Conservation (phyloP, 805 yeast species). For the Myxozyma melibiosi region DNA sequence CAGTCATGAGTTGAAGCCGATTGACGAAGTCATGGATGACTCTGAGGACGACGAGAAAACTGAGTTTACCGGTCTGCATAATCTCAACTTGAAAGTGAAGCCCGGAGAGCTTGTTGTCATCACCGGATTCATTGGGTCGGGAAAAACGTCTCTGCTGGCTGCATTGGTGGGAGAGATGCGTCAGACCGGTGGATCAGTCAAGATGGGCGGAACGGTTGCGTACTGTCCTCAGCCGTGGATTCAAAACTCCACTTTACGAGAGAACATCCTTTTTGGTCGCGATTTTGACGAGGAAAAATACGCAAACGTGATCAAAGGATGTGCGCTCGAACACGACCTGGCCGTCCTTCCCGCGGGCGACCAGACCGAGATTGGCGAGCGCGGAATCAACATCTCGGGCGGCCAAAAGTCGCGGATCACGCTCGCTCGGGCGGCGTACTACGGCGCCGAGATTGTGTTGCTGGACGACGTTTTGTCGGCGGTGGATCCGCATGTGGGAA, state of each 20-base stretch:
- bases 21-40: slow-evolving; percentile 1
- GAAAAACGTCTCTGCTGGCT: slow-evolving; percentile 71
- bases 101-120: slow-evolving; percentile 73
- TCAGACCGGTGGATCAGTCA: slow-evolving; percentile 54
- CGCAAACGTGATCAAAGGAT: slow-evolving; percentile 57
- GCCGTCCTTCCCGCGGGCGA: slow-evolving; percentile 73
- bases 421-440: slow-evolving; percentile 79
- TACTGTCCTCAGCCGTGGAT: slow-evolving; percentile 78
- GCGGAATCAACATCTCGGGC: slow-evolving; percentile 86
- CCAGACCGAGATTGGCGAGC: slow-evolving; percentile 80
- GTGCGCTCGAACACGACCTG: slow-evolving; percentile 69
- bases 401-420: slow-evolving; percentile 89
- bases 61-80: slow-evolving; percentile 37
- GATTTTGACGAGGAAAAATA: slow-evolving; percentile 56
- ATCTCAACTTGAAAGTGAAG: slow-evolving; percentile 56
- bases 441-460: slow-evolving; percentile 62
- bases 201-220: slow-evolving; percentile 55
- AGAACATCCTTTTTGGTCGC: slow-evolving; percentile 71
- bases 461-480: slow-evolving; percentile 86
- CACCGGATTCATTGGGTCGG: slow-evolving; percentile 84
- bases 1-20: slow-evolving; percentile 34
- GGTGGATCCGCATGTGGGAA: slow-evolving; percentile 84
- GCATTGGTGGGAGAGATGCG: slow-evolving; percentile 76
- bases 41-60: neutral
- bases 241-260: slow-evolving; percentile 74